Evolutionary conservation across 2,329 filamentous ascomycete genomes (phyloP), one percentile per base, ranked within the genome.

Genomic region (Scytalidium sp.): DNA sequence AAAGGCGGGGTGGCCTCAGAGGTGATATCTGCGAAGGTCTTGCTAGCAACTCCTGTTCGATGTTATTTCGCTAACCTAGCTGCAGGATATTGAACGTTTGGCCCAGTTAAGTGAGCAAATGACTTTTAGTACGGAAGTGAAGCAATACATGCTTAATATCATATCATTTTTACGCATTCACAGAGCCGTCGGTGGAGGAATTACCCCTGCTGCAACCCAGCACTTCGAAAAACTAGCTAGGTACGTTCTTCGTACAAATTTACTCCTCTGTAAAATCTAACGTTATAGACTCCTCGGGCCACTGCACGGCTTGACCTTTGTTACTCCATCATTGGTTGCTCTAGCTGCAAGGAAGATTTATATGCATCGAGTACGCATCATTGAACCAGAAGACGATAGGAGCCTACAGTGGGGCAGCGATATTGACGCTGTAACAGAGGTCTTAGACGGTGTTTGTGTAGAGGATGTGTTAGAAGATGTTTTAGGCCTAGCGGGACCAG

Each of bases 341-440:
- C 75, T 99, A 42, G 94, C 94, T 4, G 85, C 87, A 2, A 83
- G 83, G 53, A 97, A 97, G 71, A 80, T 96, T 20, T 99, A 96
- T 64, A 77, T 87, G 17, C 94, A 99, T 70, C 85, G 91, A 8
- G 83, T 99, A 25, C 69, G 80, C 13, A 79, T 97, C 49, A 82
- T 87, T 0, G 69, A 71, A 1, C 79, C 89, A 1, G 79, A 83
- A 53, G 81, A 84, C 50, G 94, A 97, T 71, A 79, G 91, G 43
- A 97, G 91, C 65, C 79, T 96, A 74, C 90, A 96, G 66, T 99
- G 95, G 84, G 94, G 94, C 0, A 97, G 93, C 66, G 84, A 87
- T 47, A 58, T 87, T 0, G 75, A 79, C 23, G 87, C 88, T 3
- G 81, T 97, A 1, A 75, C 80, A 55, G 75, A 78, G 15, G 58